These are phyloP conservation scores for Fraxinus nigra DNA, from an alignment of 305 asterid species.

Conservation along the genomic window DNA sequence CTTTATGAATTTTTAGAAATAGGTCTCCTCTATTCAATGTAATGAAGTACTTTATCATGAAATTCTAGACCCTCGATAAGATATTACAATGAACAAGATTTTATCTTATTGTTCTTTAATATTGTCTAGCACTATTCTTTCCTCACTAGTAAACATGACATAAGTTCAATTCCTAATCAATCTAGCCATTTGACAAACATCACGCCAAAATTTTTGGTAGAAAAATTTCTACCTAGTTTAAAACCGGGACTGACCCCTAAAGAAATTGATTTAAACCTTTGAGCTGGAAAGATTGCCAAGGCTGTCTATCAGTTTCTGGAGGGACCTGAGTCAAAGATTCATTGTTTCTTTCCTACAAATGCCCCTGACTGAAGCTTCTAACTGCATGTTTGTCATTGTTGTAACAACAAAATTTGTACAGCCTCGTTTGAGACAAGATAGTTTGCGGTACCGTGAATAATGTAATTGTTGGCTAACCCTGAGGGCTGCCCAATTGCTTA, in stretches of 20 bases:
- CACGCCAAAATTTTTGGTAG: background rate
- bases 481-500: too few relatives aligned
- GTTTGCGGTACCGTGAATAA: background rate
- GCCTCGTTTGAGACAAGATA: background rate
- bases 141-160: background rate
- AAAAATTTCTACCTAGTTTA: constrained; percentile 20
- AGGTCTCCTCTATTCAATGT: background rate
- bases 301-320: background rate
- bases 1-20: background rate
- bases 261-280: background rate
- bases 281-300: background rate
- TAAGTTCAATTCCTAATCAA: background rate
- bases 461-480: background rate
- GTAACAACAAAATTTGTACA: background rate
- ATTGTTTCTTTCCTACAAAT: background rate
- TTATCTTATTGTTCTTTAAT: background rate
- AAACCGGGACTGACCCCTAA: background rate
- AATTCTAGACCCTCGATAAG: background rate
- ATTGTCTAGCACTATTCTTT: background rate
- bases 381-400: background rate
- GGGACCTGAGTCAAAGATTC: background rate
- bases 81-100: background rate
- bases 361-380: background rate
- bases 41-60: background rate
- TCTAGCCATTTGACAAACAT: constrained; percentile 5